Evolutionary conservation across 352 stramenopile genomes (phyloP), one percentile per base, ranked within the genome.

Genomic region (Globisporangium perplexum): DNA sequence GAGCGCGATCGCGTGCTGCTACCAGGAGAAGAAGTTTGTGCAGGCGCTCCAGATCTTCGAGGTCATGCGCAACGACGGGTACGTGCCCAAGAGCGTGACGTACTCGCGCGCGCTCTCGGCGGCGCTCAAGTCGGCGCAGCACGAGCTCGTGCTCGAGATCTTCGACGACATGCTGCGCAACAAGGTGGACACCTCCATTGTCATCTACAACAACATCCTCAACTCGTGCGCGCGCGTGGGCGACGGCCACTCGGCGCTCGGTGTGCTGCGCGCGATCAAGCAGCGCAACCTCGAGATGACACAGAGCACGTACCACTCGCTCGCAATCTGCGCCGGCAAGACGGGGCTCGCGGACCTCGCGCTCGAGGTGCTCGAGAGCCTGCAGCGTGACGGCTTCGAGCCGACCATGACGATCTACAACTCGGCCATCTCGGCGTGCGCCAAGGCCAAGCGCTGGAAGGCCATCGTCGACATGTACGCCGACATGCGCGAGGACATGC

Each of bases 181-280:
- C 59, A 72, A 78, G 23, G 63, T 90, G 24, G 75, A 92, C 8
- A 68, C 80, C 17, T 78, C 69, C 23, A 87, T 90, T 42, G 62
- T 94, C 28, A 90, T 86, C 53, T 90, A 90, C 74, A 93, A 93
- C 63, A 93, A 74, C 56, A 87, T 93, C 30, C 69, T 94, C 46
- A 91, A 92, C 65, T 90, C 77, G 53, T 94, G 83, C 42, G 83
- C 78, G 18, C 79, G 81, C 28, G 71, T 84, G 5, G 72, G 63
- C 6, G 83, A 94, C 55, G 77, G 77, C 18, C 74, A 90, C 38
- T 89, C 80, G 47, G 77, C 83, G 1, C 33, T 87, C 5, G 80
- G 74, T 7, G 77, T 94, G 41, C 55, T 90, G 53, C 73, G 71
- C 4, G 77, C 79, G 18, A 88, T 90, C 50, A 73, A 65, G 10